Base-by-base conservation (phyloP, 1,139 yeast species). In the Hyphopichia pseudoburtonii region DNA sequence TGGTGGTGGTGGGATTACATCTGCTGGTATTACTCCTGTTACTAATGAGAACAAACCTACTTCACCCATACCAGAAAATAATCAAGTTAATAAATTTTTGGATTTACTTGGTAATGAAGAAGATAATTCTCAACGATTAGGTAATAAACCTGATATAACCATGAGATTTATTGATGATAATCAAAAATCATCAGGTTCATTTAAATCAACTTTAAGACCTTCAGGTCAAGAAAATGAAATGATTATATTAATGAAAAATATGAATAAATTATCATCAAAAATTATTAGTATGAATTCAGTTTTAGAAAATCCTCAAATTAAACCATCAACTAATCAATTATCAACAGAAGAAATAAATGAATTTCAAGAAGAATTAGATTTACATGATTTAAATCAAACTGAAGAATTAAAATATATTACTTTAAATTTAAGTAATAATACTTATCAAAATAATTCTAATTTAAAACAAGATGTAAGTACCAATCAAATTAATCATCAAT, bases 91-190 rank as follows among this genome's bases (percentile, higher is more conserved):
- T 36, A 80, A 79, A 52, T 72, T 78, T 33, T 72, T 90, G 30
- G 96, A 94, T 55, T 62, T 92, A 23, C 78, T 73, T 35, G 97
- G 89, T 2, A 92, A 92, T 55, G 78, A 76, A 42, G 86, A 82
- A 39, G 95, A 90, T 56, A 87, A 86, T 56, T 76, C 96, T 0
- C 83, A 82, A 38, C 78, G 71, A 45, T 61, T 76, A 38, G 97
- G 97, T 0, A 87, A 88, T 54, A 69, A 74, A 28, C 96, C 97
- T 0, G 97, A 90, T 59, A 68, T 86, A 41, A 90, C 97, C 7
- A 90, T 90, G 97, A 77, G 84, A 43, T 78, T 76, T 40, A 81
- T 82, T 60, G 86, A 63, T 32, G 53, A 78, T 46, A 41, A 39
- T 22, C 21, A 63, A 47, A 61, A 64, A 46, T 58, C 64, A 46